Evolutionary conservation across 2,329 filamentous ascomycete species (phyloP), one percentile per base, ranked within the genome.

Genomic region (Botrytis galanthina): DNA sequence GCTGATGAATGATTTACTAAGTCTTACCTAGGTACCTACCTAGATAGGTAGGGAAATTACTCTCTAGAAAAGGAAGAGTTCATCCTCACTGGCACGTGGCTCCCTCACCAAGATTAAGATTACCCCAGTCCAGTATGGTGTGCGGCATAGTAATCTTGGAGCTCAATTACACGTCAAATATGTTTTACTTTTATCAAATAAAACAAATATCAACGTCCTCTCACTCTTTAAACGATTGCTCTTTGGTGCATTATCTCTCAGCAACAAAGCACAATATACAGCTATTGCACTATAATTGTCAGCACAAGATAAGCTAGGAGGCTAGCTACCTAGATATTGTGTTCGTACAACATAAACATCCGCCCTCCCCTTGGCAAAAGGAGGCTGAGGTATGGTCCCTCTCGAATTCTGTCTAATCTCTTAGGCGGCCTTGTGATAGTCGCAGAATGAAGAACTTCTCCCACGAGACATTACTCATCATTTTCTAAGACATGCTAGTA

Each of bases 301-400:
- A 37, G 32, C 32, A 51, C 32, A 67, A 35, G 22, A 54, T 39
- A 51, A 16, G 22, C 64, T 32, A 51, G 22, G n/a, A n/a, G n/a
- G n/a, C 46, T 54, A 54, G 12, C 48, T 54, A 54, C 14, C 26
- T n/a, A 54, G 48, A 20, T 54, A 29, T 39, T 70, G 35, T 69
- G 32, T 37, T 70, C 35, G 20, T 32, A 32, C 22, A 59, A n/a
- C 51, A 37, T 29, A 22, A 61, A 62, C 7, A 44, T 70, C 44
- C 37, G 54, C 39, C 68, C 54, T n/a, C 39, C 35, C 22, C 68
- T 70, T 70, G 68, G 54, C 54, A 62, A 32, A 32, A 61, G 68
- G 39, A 61, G 68, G 54, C 68, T 60, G 68, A 70, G 54, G 37
- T 60, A 39, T 39, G 18, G 10, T 32, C 9, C 4, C 57, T 44